Conservation (phyloP, 2,329 filamentous ascomycete species). For the Trichophyton verrucosum region DNA sequence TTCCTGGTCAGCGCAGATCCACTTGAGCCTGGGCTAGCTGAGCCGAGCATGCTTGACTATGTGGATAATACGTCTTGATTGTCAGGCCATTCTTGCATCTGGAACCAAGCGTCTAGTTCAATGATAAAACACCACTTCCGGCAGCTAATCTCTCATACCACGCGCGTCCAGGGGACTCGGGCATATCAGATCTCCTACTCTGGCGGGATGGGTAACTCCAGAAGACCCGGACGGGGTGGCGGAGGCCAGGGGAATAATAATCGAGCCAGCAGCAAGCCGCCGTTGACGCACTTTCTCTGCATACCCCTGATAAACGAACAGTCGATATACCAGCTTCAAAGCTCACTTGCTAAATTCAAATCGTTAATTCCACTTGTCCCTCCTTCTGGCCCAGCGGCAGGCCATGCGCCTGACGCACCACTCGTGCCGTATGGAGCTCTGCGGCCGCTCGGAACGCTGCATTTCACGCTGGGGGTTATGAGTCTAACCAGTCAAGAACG, state of each 20-base stretch:
- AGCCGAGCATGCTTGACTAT: not conserved
- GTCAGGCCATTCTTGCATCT: not conserved
- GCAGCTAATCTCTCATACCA: not conserved
- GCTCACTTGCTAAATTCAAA: conserved; percentile 49
- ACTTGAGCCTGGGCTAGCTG: not conserved
- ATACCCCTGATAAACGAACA: conserved; percentile 49
- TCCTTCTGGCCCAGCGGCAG: conserved; percentile 12
- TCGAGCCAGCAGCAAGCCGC: conserved; percentile 14
- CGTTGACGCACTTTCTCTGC: conserved; percentile 37
- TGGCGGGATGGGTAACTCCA: not conserved
- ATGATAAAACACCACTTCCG: not conserved
- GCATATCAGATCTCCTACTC: not conserved
- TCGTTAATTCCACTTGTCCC: conserved; percentile 37
- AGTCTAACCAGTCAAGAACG: conserved; percentile 45
- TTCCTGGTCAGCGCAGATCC: not conserved
- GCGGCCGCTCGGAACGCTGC: conserved; percentile 65
- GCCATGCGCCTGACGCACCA: conserved; percentile 25
- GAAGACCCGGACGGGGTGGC: not conserved
- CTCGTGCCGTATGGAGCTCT: conserved; percentile 55
- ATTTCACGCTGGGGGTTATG: conserved; percentile 82
- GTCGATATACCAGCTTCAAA: conserved; percentile 54
- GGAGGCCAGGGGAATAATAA: not conserved
- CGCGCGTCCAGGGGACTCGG: not conserved
- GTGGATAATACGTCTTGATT: not conserved
- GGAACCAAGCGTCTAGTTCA: not conserved